Base-by-base conservation (phyloP, 345 rosid species). In the Eucalyptus tenuipes region DNA sequence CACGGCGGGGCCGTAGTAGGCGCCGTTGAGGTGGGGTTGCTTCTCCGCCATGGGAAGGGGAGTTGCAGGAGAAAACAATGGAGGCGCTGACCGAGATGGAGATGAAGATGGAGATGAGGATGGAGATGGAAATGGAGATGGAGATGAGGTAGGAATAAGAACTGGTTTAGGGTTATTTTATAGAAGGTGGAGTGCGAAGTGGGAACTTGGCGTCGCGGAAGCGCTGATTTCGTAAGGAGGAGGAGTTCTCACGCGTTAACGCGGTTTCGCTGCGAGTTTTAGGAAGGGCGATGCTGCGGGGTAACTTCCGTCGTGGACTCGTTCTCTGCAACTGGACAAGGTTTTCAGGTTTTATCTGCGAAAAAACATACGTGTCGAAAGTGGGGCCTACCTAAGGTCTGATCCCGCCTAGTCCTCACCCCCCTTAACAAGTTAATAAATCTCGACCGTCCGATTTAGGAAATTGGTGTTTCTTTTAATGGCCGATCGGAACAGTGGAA, bases 1-100 rank as follows among this genome's bases (percentile, higher is more conserved):
- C 66, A 90, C 57, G 71, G 91, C 24, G 20, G 91, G 91, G 87
- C 91, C 91, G 88, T 90, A 88, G 89, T 82, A 90, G 88, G 90
- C 91, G 27, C 91, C 91, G 87, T 90, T 90, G 64, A 90, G 88
- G 81, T 88, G 88, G 86, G 47, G 82, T 79, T 81, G 89, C 84
- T 88, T 86, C 33, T 90, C 89, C 29, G 91, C 81, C 90, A 87
- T 87, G 20, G 45, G n/a, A 16, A 16, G 61, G 61, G 61, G 27
- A 13, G 52, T 10, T 31, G 42, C 80, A 68, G 42, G 10, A 31
- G 24, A 68, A 8, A 59, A 59, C 68, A 14, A 59, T 59, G 68
- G 31, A 59, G 68, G n/a, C 31, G 66, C 66, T 27, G 66, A 42
- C 7, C 16, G 31, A 61, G 81, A 87, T 12, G 53, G n/a, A 42